Evolutionary conservation across 768 basidiomycete species (phyloP).

Genomic region (Chalciporus pseudorubinellus): DNA sequence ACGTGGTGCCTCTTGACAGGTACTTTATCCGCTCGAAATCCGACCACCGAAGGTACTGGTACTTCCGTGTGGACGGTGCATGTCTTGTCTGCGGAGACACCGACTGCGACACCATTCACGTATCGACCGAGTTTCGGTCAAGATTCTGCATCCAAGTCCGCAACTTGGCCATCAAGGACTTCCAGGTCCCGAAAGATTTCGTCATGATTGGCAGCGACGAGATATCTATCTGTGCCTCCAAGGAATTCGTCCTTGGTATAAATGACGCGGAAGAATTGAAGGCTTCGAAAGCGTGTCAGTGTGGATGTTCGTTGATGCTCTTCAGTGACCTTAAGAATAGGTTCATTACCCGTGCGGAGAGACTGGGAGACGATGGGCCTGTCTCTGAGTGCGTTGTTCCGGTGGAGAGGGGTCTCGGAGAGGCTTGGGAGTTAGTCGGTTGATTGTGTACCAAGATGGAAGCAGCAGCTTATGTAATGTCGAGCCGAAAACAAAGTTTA

Average conservation of each 20-base stretch:
- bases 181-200: not conserved
- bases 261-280: not conserved
- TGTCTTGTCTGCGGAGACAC: not conserved
- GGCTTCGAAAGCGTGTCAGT: not conserved
- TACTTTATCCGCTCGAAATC: not conserved
- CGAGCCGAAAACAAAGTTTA: too few species aligned
- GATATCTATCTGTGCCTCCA: not conserved
- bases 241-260: not conserved
- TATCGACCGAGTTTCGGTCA: conserved; percentile 1
- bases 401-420: not conserved
- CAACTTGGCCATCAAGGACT: not conserved
- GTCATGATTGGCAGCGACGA: conserved; percentile 3
- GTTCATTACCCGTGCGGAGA: not conserved
- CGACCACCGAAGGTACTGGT: conserved; percentile 2
- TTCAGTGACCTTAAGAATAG: not conserved
- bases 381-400: not conserved
- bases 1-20: not conserved
- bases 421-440: conserved; percentile 3
- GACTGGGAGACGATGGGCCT: not conserved
- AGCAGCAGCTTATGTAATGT: too few species aligned
- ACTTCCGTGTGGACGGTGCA: not conserved
- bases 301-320: not conserved
- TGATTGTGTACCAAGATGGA: too few species aligned
- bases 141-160: not conserved
- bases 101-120: not conserved